Evolutionary conservation across 2,329 filamentous ascomycete genomes (phyloP).

Genomic region (Aspergillus sp.): DNA sequence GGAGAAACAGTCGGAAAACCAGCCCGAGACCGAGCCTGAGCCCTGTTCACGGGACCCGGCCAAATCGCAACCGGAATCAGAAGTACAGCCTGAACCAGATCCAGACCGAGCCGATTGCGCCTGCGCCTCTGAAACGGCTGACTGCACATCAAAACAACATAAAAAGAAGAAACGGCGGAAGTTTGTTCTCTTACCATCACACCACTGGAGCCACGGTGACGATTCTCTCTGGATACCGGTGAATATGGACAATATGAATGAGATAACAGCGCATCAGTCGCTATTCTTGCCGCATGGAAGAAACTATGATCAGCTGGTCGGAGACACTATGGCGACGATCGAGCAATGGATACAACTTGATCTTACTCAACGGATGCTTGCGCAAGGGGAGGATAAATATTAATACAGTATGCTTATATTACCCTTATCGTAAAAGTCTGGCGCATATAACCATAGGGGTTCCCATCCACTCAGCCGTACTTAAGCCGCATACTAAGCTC

Average conservation of each 20-base stretch:
- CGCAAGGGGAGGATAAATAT: neutral
- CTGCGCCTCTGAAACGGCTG: slow-evolving; percentile 4
- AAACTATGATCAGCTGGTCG: slow-evolving; percentile 6
- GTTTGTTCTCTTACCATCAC: slow-evolving; percentile 69
- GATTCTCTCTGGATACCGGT: slow-evolving; percentile 48
- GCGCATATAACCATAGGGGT: too few species aligned
- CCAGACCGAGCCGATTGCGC: slow-evolving; percentile 3
- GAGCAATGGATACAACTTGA: slow-evolving; percentile 3
- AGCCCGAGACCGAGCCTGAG: neutral
- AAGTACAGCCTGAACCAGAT: slow-evolving; percentile 5
- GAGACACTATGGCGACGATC: slow-evolving; percentile 3
- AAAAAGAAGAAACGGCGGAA: slow-evolving; percentile 54
- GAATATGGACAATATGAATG: slow-evolving; percentile 8
- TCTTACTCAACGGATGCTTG: neutral
- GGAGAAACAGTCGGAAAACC: slow-evolving; percentile 11
- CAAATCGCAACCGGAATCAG: neutral
- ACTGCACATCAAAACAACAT: slow-evolving; percentile 12
- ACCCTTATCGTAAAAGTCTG: too few species aligned
- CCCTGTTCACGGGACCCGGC: neutral
- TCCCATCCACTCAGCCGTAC: too few species aligned
- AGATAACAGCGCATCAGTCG: slow-evolving; percentile 7
- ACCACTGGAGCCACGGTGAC: slow-evolving; percentile 46
- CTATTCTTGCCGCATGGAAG: slow-evolving; percentile 5
- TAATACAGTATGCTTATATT: too few species aligned
- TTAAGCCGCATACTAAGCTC: too few species aligned